phyloP scores from a whole-genome alignment of 345 rosid genomes.

The Lepidium africanum region DNA sequence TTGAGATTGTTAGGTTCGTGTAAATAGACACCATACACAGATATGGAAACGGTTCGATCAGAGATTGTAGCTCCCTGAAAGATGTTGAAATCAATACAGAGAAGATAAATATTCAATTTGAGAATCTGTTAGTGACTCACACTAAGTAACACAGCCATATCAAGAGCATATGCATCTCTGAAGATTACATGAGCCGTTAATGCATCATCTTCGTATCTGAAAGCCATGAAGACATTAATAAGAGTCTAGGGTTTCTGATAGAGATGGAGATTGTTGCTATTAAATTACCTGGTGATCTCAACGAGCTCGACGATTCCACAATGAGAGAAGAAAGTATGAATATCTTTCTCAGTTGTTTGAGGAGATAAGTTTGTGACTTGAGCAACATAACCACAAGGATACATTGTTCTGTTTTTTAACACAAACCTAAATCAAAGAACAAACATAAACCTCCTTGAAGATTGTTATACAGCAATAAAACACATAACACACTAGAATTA shows the following conservation, averaged over 20 bases:
- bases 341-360: slow-evolving; percentile 60
- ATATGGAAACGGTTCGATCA: slow-evolving; percentile 62
- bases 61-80: slow-evolving; percentile 79
- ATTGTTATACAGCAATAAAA: not conserved
- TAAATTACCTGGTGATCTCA: slow-evolving; percentile 61
- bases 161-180: slow-evolving; percentile 59
- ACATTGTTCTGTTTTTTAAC: slow-evolving; percentile 29
- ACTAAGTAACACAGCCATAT: slow-evolving; percentile 80
- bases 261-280: not conserved
- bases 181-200: slow-evolving; percentile 78
- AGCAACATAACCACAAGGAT: slow-evolving; percentile 66
- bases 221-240: not conserved
- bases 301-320: slow-evolving; percentile 65
- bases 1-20: slow-evolving; percentile 43
- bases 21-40: slow-evolving; percentile 46
- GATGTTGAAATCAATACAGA: slow-evolving; percentile 4
- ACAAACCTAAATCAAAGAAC: not conserved
- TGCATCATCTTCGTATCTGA: slow-evolving; percentile 57
- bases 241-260: not conserved
- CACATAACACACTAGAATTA: not conserved
- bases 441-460: not conserved
- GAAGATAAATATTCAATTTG: not conserved
- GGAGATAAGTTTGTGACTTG: slow-evolving; percentile 74
- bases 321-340: slow-evolving; percentile 56
- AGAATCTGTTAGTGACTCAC: slow-evolving; percentile 34